Evolutionary conservation across 129 eudicot species (phyloP).

Genomic region (Ambrosia artemisiifolia): DNA sequence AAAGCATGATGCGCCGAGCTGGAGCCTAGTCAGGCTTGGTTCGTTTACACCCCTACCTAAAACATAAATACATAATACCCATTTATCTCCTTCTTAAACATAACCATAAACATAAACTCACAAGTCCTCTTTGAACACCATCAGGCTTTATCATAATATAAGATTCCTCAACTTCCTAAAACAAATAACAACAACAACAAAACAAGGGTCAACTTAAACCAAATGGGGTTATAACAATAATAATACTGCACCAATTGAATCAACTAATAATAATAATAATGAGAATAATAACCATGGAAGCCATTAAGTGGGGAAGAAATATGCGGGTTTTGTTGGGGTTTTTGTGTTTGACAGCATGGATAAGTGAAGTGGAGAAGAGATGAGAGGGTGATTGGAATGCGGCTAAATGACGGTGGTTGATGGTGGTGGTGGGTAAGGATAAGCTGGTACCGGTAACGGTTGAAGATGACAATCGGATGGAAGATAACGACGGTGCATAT

Average conservation of each 20-base stretch:
- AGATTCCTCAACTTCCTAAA: constrained; percentile 72
- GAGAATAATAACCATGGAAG: constrained; percentile 53
- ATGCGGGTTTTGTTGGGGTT: constrained; percentile 42
- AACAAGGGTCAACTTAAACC: background rate
- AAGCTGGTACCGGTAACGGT: constrained; percentile 30
- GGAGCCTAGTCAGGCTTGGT: too few species aligned
- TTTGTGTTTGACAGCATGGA: constrained; percentile 28
- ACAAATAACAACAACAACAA: background rate
- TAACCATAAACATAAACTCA: constrained; percentile 32
- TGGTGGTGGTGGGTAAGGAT: constrained; percentile 41
- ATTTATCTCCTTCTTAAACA: background rate
- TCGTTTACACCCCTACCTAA: too few species aligned
- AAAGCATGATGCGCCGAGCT: too few species aligned
- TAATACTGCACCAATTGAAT: background rate
- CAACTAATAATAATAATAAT: background rate
- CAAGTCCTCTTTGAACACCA: constrained; percentile 97
- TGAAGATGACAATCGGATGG: constrained; percentile 34
- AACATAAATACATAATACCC: too few species aligned
- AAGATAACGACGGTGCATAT: constrained; percentile 18
- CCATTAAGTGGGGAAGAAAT: constrained; percentile 77
- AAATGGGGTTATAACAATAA: constrained; percentile 2
- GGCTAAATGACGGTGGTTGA: constrained; percentile 48
- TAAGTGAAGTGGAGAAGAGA: constrained; percentile 44
- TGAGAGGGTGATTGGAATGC: constrained; percentile 56
- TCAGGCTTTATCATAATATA: constrained; percentile 98